A percentile compares a stretch with the other conserved stretches of the same genome.
Evolutionary conservation across 805 yeast species (phyloP).

Genomic region (Candida maesae): DNA sequence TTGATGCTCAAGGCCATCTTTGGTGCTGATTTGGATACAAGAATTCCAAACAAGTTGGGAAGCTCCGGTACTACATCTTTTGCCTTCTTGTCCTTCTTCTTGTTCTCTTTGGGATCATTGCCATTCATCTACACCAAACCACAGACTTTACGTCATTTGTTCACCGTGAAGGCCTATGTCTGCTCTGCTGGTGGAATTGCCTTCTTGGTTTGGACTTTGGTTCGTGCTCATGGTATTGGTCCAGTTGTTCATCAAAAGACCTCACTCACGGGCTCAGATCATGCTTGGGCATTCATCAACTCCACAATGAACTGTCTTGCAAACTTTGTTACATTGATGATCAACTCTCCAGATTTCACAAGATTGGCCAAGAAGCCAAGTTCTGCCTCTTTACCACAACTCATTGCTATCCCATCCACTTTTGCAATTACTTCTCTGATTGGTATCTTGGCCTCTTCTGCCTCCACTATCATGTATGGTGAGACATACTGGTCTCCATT

Average conservation of each 20-base stretch:
- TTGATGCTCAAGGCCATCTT: constrained; percentile 75
- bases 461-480: constrained; percentile 65
- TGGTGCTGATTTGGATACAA: constrained; percentile 56
- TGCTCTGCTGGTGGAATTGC: constrained; percentile 84
- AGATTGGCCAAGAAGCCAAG: constrained; percentile 65
- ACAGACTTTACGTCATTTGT: constrained; percentile 76
- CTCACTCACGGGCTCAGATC: constrained; percentile 50
- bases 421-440: constrained; percentile 80
- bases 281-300: constrained; percentile 81
- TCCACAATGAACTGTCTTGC: constrained; percentile 80
- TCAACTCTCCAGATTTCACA: constrained; percentile 87
- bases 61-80: constrained; percentile 66
- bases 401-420: constrained; percentile 66
- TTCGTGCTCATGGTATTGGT: constrained; percentile 78
- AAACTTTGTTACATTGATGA: constrained; percentile 81
- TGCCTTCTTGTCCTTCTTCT: constrained; percentile 68
- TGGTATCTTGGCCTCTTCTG: constrained; percentile 82
- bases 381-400: constrained; percentile 52
- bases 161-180: constrained; percentile 73
- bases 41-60: constrained; percentile 59
- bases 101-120: constrained; percentile 76
- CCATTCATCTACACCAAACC: constrained; percentile 84
- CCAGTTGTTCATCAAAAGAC: constrained; percentile 59
- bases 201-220: constrained; percentile 79
- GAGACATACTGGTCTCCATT: constrained; percentile 81